Base-by-base conservation (phyloP, 1,139 yeast species). In the Kodamaea plutei region DNA sequence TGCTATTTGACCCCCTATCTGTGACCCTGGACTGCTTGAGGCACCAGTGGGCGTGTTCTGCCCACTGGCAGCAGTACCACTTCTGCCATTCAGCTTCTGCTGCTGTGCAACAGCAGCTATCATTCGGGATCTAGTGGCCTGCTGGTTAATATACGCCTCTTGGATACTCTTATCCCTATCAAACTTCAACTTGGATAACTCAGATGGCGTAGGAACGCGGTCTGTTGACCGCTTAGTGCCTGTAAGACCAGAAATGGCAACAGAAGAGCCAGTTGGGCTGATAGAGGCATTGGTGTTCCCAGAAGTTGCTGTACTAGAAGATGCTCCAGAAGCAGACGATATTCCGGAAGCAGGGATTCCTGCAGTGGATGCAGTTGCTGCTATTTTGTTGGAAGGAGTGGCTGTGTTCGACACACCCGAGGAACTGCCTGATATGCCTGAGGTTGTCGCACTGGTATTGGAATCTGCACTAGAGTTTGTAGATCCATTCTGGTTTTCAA, bases 121-220 rank as follows among this genome's bases (percentile, higher is more conserved):
- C 65, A 62, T 55, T 25, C 64, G 48, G 4, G 59, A 48, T 30
- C 65, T 47, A 1, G 69, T 61, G 6, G 64, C 64, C 41, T 61
- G 76, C 48, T 76, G 79, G 40, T 75, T 75, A 39, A 72, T 54
- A 48, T 76, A 79, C 1, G 84, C 83, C 42, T 81, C 89, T 41
- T 83, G 87, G 12, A 84, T 72, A 0, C 93, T 79, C 53, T 81
- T 82, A 48, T 89, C 97, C 38, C 96, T 68, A 43, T 89, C 96
- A 44, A 67, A 77, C 55, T 88, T 89, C 62, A 88, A 61, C 41
- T 76, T 76, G 0, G 95, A 76, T 47, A 89, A 71, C 46, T 88
- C 95, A 8, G 81, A 77, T 1, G 96, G 96, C 0, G 93, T 73
- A 1, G 95, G 95, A 2, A 58, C 52, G 31, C 61, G 53, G 40